Evolutionary conservation across 139 green algal species (phyloP), one percentile per base, ranked within the genome.

Genomic region (Chlorella sp.): DNA sequence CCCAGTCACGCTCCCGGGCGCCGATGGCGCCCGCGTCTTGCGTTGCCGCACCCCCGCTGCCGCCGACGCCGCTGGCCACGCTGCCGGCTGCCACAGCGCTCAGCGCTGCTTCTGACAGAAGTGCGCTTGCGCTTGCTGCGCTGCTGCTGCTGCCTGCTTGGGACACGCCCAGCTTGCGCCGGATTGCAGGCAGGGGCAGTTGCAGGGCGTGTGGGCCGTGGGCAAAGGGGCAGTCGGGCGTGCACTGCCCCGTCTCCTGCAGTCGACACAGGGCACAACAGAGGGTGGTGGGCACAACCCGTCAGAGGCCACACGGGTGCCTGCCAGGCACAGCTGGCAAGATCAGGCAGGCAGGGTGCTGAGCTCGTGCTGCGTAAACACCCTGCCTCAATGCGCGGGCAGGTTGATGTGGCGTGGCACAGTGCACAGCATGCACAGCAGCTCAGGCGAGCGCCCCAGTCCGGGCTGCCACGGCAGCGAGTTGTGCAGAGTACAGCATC

Each of bases 181-280:
- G 83, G 0, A 87, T 22, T 5, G 0, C 34, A 21, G 61, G 60
- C 60, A 87, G 24, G 0, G 83, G 83, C 83, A 87, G 61, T 36
- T 77, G 36, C 16, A 87, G 61, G 21, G 28, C 39, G 3, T 57
- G 21, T 15, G 26, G 26, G 26, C 28, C 66, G 28, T 87, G 83
- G 1, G 57, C 83, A 87, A 87, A 87, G 36, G 83, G 83, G 61
- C 83, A 87, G 83, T 40, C 24, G 36, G 60, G 36, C 24, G 15
- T 53, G 83, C 83, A 87, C 5, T 16, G 37, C 21, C 83, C 83
- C 7, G 83, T 78, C 83, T 87, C 83, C 83, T 79, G 60, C 83
- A 76, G 34, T 34, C 15, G 34, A 14, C 36, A 53, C 15, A 53
- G 68, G 68, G 28, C n/a, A 30, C 7, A 34, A 34, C 34, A 18